phyloP scores from a whole-genome alignment of 1,284 basidiomycete species.

The Heterobasidion parviporum region DNA sequence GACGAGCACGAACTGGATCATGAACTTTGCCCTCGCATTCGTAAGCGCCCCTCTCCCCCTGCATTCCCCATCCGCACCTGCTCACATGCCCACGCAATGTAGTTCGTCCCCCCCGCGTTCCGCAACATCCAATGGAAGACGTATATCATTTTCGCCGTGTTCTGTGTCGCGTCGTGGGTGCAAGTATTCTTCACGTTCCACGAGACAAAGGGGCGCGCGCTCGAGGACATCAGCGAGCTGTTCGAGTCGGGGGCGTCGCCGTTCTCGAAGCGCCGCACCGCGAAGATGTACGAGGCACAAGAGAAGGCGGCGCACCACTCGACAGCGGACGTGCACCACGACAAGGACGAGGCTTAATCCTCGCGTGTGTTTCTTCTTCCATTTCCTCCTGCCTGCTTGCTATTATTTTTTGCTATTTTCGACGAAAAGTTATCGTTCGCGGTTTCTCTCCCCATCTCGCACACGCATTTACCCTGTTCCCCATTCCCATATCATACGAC shows the following conservation, averaged over 20 bases:
- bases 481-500: neutral
- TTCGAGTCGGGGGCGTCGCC: conserved; percentile 1
- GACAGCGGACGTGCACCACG: neutral
- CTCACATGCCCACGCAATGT: neutral
- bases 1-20: conserved; percentile 42
- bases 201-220: conserved; percentile 10
- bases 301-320: neutral
- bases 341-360: neutral
- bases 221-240: conserved; percentile 9
- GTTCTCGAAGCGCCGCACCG: neutral
- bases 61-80: neutral
- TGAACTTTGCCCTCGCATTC: conserved; percentile 36
- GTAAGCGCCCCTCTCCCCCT: conserved; percentile 9
- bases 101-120: conserved; percentile 6
- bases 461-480: neutral
- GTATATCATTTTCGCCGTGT: conserved; percentile 10
- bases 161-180: conserved; percentile 4
- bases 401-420: too few species aligned
- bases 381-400: neutral
- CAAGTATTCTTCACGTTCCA: conserved; percentile 2
- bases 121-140: conserved; percentile 7
- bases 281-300: neutral
- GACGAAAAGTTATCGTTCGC: neutral
- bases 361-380: neutral
- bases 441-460: neutral